Base-by-base conservation (phyloP, 176 grass and related monocot species). In the Alloteropsis semialata region DNA sequence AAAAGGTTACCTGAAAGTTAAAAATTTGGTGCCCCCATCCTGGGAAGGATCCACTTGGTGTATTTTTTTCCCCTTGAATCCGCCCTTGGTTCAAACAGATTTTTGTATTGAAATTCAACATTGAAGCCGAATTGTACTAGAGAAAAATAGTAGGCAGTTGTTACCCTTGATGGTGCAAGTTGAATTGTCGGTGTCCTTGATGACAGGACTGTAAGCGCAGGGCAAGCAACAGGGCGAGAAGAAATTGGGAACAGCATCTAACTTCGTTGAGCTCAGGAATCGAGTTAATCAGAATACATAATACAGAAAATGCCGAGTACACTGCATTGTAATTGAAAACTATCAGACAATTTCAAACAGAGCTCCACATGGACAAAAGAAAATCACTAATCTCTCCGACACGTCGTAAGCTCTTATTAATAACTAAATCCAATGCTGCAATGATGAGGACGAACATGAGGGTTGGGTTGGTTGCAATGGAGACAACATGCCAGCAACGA, bases 361-460 rank as follows among this genome's bases (percentile, higher is more conserved):
- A 29, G 42, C 24, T 51, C 18, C 56, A 86, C 55, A 73, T 80
- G 76, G 19, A 2, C 7, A 10, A 24, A 55, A 27, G 4, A 18
- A 72, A 80, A 21, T 44, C 39, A 1, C 19, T 10, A 65, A 65
- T 16, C 57, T 69, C 25, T 0, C 9, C 51, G 41, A 69, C 87
- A 84, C 61, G 42, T 85, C 67, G 21, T 13, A 42, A 81, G 51
- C 54, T 34, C 71, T 11, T 69, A 10, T 36, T 54, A n/a, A 9
- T 39, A 50, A 29, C 48, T 49, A 21, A 84, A 69, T 33, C 81
- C 60, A 27, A 51, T 16, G 28, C 43, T 65, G 33, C 78, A 88
- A 78, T 84, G 57, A 84, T 88, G 19, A n/a, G 45, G 33, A 61
- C 8, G 34, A 81, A 85, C 87, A 68, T 84, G 87, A 65, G 32